These are phyloP conservation scores for Ephemerocybe angulata DNA, from an alignment of 768 basidiomycete genomes.

Conservation along the genomic window DNA sequence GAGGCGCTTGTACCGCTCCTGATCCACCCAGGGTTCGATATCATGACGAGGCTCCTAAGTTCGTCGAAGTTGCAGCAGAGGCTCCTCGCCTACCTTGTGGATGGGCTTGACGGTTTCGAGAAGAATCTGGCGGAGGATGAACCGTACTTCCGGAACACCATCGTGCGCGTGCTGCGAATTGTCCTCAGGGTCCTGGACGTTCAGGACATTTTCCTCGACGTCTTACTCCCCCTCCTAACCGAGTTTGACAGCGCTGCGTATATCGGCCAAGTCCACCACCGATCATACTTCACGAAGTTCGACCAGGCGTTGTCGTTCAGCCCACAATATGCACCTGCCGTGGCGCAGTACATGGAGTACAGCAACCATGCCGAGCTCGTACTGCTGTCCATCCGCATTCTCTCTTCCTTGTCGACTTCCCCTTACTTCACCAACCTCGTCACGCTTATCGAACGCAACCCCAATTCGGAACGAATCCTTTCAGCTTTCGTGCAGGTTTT, in stretches of 20 bases:
- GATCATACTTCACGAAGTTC: constrained; percentile 68
- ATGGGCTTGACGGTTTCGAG: constrained; percentile 75
- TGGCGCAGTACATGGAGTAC: constrained; percentile 77
- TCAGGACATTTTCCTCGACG: constrained; percentile 87
- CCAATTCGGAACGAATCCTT: constrained; percentile 81
- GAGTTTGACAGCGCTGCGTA: constrained; percentile 58
- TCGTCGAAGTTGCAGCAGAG: constrained; percentile 67
- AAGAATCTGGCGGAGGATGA: constrained; percentile 66
- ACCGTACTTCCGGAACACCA: constrained; percentile 67
- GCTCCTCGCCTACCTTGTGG: constrained; percentile 76
- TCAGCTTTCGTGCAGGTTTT: constrained; percentile 72
- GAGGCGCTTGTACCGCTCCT: constrained; percentile 56
- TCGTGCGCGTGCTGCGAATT: constrained; percentile 79
- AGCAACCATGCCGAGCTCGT: constrained; percentile 70
- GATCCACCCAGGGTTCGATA: constrained; percentile 82
- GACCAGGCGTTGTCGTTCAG: constrained; percentile 73
- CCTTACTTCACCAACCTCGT: constrained; percentile 69
- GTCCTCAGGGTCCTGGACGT: constrained; percentile 77
- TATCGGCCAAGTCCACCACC: constrained; percentile 53
- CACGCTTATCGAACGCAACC: constrained; percentile 73
- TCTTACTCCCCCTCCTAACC: constrained; percentile 72
- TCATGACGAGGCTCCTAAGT: constrained; percentile 76
- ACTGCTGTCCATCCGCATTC: constrained; percentile 74
- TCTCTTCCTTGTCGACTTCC: constrained; percentile 63
- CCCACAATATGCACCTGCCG: constrained; percentile 69